phyloP scores from a whole-genome alignment of 1,139 yeast genomes.

The Suhomyces panamericanus region DNA sequence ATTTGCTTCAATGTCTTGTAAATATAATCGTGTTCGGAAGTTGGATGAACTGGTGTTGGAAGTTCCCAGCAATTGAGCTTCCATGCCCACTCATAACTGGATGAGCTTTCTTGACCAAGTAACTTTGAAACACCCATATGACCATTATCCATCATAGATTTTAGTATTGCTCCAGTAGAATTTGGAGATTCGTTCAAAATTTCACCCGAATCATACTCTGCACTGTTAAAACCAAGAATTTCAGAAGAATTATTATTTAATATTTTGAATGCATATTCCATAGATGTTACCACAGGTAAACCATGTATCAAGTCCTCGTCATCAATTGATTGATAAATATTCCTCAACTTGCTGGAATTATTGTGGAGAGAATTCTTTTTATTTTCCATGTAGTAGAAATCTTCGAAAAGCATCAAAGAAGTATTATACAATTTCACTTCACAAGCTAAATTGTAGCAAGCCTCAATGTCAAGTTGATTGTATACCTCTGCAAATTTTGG shows the following conservation, averaged over 20 bases:
- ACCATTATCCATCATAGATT: conserved; percentile 47
- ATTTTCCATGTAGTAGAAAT: conserved; percentile 18
- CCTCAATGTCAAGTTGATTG: conserved; percentile 30
- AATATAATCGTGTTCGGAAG: conserved; percentile 41
- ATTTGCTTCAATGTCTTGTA: conserved; percentile 49
- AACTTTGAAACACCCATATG: conserved; percentile 49
- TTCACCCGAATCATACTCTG: conserved; percentile 51
- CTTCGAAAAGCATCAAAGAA: conserved; percentile 60
- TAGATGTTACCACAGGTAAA: conserved; percentile 55
- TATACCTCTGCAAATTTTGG: conserved; percentile 38
- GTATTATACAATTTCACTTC: conserved; percentile 40
- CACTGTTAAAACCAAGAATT: conserved; percentile 55
- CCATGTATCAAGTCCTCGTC: conserved; percentile 67
- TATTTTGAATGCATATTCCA: conserved; percentile 50
- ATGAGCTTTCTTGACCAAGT: conserved; percentile 15
- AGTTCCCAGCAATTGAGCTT: conserved; percentile 70
- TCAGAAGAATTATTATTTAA: conserved; percentile 40
- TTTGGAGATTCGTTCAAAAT: conserved; percentile 16
- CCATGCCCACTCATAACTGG: conserved; percentile 59
- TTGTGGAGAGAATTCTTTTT: conserved; percentile 13
- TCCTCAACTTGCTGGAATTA: conserved; percentile 4
- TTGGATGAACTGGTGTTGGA: conserved; percentile 40
- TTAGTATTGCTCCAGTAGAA: not conserved
- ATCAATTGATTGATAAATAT: conserved; percentile 50
- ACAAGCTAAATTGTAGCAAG: conserved; percentile 38